Base-by-base conservation (phyloP, 768 basidiomycete genomes). In the Termitomyces sp. region DNA sequence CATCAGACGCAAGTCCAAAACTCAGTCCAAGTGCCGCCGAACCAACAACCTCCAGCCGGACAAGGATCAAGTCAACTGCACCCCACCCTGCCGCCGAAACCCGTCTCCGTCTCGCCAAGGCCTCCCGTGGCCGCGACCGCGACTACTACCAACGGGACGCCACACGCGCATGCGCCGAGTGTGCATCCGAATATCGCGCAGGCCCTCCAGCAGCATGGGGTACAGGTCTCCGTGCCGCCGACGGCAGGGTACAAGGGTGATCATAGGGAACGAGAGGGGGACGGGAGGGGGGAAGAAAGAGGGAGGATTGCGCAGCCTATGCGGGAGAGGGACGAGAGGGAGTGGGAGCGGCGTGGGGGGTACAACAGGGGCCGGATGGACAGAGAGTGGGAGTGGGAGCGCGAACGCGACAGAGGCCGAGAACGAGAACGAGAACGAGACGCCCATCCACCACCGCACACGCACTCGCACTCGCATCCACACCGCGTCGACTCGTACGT, bases 21-120 rank as follows among this genome's bases (percentile, higher is more conserved):
- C 41, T 54, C 56, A 27, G 11, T 9, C 21, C 31, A n/a, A n/a
- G n/a, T n/a, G n/a, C n/a, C n/a, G n/a, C n/a, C n/a, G n/a, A n/a
- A n/a, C n/a, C n/a, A n/a, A n/a, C n/a, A n/a, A n/a, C n/a, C n/a
- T n/a, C n/a, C n/a, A n/a, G n/a, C n/a, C n/a, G n/a, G n/a, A n/a
- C n/a, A n/a, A n/a, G n/a, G n/a, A n/a, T n/a, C n/a, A n/a, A n/a
- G n/a, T n/a, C 32, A 54, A 3, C 52, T 42, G 25, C 63, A 57
- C 56, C 60, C 17, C 21, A 63, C 51, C 42, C 61, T 59, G 47
- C 65, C 59, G 12, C 25, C 52, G 2, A 64, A 62, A 38, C 63
- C 35, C 1, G 9, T 27, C 3, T 21, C 16, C 4, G 1, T 27
- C 3, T 51, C 38, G 1, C 51, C 27, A 1, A 37, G 21, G 12